A percentile compares a stretch with the other conserved stretches of the same genome.
These are phyloP conservation scores for Arthrobotrys conoides DNA, from an alignment of 2,329 filamentous ascomycete species.

Conservation along the genomic window DNA sequence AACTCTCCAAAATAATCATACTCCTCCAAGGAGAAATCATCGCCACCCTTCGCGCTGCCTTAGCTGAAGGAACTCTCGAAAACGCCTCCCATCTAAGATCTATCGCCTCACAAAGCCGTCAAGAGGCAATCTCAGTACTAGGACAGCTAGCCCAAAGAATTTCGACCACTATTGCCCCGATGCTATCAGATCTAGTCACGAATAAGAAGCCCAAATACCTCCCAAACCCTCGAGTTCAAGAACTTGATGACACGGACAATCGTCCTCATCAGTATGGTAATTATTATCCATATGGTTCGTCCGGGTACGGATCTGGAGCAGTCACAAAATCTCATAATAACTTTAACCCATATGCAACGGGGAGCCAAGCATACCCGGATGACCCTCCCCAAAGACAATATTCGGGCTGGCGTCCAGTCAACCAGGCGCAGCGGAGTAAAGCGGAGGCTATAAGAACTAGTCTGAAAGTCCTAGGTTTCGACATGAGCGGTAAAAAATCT, in stretches of 20 bases:
- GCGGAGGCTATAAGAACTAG: too few relatives aligned
- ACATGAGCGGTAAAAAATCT: too few relatives aligned
- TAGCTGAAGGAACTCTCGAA: neutral
- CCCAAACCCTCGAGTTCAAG: neutral
- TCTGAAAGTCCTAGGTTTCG: too few relatives aligned
- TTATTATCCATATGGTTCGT: neutral
- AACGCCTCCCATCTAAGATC: slow-evolving; percentile 1
- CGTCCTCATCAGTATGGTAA: neutral
- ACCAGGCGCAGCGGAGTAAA: too few relatives aligned
- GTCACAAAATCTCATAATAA: too few relatives aligned
- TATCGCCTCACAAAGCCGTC: slow-evolving; percentile 1
- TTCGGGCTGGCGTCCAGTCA: too few relatives aligned
- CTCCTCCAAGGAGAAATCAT: slow-evolving; percentile 18
- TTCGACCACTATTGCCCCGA: neutral
- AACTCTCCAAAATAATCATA: slow-evolving; percentile 13
- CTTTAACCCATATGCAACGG: too few relatives aligned
- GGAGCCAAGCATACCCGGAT: too few relatives aligned
- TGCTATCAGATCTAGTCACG: neutral
- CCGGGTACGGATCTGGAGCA: too few relatives aligned
- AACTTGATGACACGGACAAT: neutral
- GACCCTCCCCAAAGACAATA: too few relatives aligned
- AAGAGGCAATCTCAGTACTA: neutral
- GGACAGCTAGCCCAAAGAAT: slow-evolving; percentile 11
- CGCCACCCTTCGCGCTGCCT: neutral
- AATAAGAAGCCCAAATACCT: neutral